These are phyloP conservation scores for Trametopsis cervina DNA, from an alignment of 768 basidiomycete genomes.

Conservation along the genomic window DNA sequence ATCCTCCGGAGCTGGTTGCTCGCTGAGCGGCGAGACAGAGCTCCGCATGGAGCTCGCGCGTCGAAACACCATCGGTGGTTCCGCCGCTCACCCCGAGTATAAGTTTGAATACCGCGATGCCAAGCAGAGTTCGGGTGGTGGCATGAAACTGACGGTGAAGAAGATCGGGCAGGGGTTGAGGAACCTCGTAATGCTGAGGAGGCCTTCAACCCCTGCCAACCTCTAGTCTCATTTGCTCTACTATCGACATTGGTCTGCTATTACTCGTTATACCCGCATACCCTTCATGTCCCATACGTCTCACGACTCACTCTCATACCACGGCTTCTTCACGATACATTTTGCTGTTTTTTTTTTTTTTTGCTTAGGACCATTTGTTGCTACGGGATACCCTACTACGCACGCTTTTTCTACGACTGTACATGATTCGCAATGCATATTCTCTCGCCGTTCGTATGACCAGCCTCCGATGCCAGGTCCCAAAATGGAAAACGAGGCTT, in stretches of 20 bases:
- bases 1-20: slow-evolving; percentile 16
- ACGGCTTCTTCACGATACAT: not conserved
- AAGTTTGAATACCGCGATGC: slow-evolving; percentile 5
- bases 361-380: too few species aligned
- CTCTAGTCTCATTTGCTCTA: not conserved
- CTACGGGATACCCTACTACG: too few species aligned
- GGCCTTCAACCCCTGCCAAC: not conserved
- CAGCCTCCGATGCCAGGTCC: slow-evolving; percentile 20
- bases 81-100: slow-evolving; percentile 10
- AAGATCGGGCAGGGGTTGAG: slow-evolving; percentile 20
- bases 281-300: too few species aligned
- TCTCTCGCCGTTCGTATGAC: too few species aligned
- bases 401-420: slow-evolving; percentile 1
- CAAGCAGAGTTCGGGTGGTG: slow-evolving; percentile 10
- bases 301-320: not conserved
- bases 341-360: not conserved
- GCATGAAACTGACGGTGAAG: slow-evolving; percentile 17
- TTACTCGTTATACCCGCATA: too few species aligned
- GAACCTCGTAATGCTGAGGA: slow-evolving; percentile 11
- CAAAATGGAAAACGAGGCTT: slow-evolving; percentile 34
- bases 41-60: slow-evolving; percentile 22
- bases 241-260: not conserved
- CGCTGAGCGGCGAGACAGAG: slow-evolving; percentile 24
- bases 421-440: not conserved
- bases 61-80: slow-evolving; percentile 16